Conservation (phyloP, 2,329 filamentous ascomycete species). For the Fusarium staphyleae region DNA sequence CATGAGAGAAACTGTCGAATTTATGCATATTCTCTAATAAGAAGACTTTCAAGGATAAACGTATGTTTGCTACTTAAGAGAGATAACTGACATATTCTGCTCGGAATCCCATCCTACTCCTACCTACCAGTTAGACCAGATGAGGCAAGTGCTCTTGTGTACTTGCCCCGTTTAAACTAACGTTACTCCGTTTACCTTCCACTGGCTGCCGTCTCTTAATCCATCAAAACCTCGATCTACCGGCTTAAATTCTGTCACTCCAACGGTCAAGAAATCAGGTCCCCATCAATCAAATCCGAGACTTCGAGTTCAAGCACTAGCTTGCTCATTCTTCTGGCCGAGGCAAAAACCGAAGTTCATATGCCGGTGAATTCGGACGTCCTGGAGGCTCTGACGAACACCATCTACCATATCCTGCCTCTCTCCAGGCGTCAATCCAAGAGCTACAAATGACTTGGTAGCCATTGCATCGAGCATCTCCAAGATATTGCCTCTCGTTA, state of each 20-base stretch:
- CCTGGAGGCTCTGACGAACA: conserved; percentile 46
- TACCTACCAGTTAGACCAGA: too few relatives aligned
- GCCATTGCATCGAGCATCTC: conserved; percentile 53
- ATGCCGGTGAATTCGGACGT: conserved; percentile 51
- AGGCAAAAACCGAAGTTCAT: conserved; percentile 53
- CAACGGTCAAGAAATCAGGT: background rate
- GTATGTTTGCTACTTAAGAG: too few relatives aligned
- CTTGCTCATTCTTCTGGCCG: conserved; percentile 49
- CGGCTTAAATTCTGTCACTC: background rate
- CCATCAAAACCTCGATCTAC: background rate
- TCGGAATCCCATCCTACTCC: too few relatives aligned
- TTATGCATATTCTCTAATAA: too few relatives aligned
- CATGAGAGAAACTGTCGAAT: too few relatives aligned
- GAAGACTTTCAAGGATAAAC: too few relatives aligned
- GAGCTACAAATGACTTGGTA: conserved; percentile 50
- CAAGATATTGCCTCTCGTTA: conserved; percentile 53
- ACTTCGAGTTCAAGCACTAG: background rate
- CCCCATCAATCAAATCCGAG: background rate
- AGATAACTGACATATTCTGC: too few relatives aligned
- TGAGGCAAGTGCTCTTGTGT: too few relatives aligned
- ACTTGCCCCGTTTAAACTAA: too few relatives aligned
- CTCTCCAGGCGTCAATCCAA: conserved; percentile 47
- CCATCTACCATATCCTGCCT: conserved; percentile 44
- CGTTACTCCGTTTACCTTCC: too few relatives aligned
- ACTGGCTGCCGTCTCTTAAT: background rate